Base-by-base conservation (phyloP, 176 grass and related monocot species). In the Olyra latifolia region DNA sequence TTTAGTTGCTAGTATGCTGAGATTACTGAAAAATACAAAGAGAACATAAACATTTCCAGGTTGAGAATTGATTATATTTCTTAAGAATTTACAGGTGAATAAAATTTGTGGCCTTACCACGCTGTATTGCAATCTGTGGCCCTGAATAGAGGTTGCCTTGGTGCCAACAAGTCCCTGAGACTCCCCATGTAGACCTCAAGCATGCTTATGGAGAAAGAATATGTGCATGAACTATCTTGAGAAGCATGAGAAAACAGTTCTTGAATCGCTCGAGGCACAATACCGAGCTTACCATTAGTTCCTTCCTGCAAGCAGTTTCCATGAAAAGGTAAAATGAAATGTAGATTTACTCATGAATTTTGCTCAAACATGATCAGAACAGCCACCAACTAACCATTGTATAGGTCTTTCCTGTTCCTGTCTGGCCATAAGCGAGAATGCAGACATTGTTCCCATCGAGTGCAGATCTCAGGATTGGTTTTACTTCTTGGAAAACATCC, bases 101-200 rank as follows among this genome's bases (percentile, higher is more conserved):
- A 19, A 19, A 68, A 60, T 4, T 57, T 0, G n/a, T 35, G 22
- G 35, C 8, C 43, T 74, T 78, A 94, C 96, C 88, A 87, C 23
- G 81, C 66, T 29, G 87, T 83, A 14, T 65, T 83, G 55, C 48
- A 83, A 41, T 79, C 70, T 38, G 77, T 79, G 38, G 71, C 8
- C 66, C 90, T 88, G 71, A 75, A 78, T 56, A 85, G 80, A 79
- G 79, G 82, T 52, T 89, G 92, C 22, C 83, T 95, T 70, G 89
- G 92, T 64, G 86, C 90, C 69, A 98, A 86, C 69, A 98, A 84
- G 53, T 98, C 96, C 82, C 67, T 93, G 64, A 98, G 69, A 74
- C 66, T 93, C 42, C 96, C 92, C 90, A 98, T 82, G 78, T 98
- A 98, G 65, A 98, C 88, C 77, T 98, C 96, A 45, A 98, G 87